Evolutionary conservation across 306 rosid species (phyloP), one percentile per base, ranked within the genome.

Genomic region (Sophora flavescens): DNA sequence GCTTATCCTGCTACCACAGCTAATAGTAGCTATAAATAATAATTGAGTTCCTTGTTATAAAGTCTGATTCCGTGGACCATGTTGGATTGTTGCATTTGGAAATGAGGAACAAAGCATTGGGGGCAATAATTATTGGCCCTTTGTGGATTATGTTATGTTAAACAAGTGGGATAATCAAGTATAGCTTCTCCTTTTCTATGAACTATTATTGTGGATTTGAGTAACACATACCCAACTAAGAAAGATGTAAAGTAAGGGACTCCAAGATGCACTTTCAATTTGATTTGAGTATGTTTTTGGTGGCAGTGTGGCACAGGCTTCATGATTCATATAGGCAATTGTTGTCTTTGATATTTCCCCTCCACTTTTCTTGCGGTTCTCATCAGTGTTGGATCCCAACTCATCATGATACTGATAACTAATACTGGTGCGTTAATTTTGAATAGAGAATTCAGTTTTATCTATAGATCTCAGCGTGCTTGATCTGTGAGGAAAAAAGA

Each of bases 211-310:
- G 11, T 59, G 70, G 41, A 59, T 78, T 35, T 68, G 36, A 56
- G 74, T 56, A 77, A 32, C 69, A 30, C 33, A 8, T 16, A 41
- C 10, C 16, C 33, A 35, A n/a, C 16, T 32, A 9, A 60, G 47
- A 30, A 39, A 6, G 36, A 8, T 26, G 15, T 33, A 33, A 48
- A 47, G 70, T 17, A 3, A 1, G 50, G 13, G 1, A 44, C 13
- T 2, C 8, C 42, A 60, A 60, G 39, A 30, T 32, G 13, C 50
- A 63, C 22, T 36, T 63, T 9, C 32, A 30, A 15, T 36, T 36
- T 16, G 68, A 70, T 26, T 3, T 53, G 38, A 36, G 52, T 12
- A 17, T 70, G 12, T 32, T 52, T 52, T 70, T 70, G 63, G 63
- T 35, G 62, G n/a, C n/a, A n/a, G n/a, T n/a, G n/a, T n/a, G n/a